Conservation (phyloP, 805 yeast species). For the Pichia occidentalis region DNA sequence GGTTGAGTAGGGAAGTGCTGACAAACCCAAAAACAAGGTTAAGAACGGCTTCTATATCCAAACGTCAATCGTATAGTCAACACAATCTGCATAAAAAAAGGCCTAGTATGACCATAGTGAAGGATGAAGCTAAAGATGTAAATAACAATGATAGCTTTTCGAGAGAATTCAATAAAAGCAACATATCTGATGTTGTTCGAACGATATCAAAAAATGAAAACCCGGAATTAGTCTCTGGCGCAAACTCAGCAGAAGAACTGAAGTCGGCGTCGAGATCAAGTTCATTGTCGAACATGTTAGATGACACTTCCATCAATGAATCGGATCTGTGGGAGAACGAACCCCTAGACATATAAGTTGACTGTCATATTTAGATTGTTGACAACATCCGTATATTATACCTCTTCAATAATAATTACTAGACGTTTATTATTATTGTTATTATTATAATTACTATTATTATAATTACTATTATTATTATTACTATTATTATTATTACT, state of each 20-base stretch:
- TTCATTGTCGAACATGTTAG: neutral
- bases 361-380: neutral
- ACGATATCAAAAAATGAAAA: conserved; percentile 5
- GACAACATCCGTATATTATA: too few relatives aligned
- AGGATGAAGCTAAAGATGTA: neutral
- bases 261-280: neutral
- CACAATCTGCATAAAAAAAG: conserved; percentile 18
- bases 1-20: neutral
- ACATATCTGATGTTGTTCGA: conserved; percentile 3
- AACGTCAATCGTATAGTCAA: conserved; percentile 25
- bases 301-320: conserved; percentile 14
- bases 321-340: conserved; percentile 25
- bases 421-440: too few relatives aligned
- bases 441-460: too few relatives aligned
- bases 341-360: conserved; percentile 12
- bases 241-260: conserved; percentile 1
- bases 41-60: conserved; percentile 27
- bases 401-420: too few relatives aligned
- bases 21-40: conserved; percentile 5
- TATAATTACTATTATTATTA: too few relatives aligned
- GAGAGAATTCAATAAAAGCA: neutral
- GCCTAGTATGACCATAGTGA: conserved; percentile 4
- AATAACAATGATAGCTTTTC: neutral
- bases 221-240: neutral
- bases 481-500: too few relatives aligned